Evolutionary conservation across 2,329 filamentous ascomycete genomes (phyloP), one percentile per base, ranked within the genome.

Genomic region (Lasiodiplodia theobromae): DNA sequence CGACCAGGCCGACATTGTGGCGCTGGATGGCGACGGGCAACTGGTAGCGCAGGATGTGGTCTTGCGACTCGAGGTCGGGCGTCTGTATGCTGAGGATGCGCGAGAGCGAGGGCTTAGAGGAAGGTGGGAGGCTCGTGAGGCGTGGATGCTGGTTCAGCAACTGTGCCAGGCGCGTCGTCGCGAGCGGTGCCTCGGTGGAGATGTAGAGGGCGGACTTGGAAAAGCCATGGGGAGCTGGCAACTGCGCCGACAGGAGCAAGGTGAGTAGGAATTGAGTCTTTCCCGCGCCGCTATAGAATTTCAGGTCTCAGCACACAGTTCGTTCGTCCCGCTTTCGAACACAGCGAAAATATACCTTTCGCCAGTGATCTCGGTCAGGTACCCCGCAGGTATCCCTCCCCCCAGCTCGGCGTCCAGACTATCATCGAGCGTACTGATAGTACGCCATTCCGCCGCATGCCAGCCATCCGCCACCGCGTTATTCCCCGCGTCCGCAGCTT

Each of bases 261-360:
- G 91, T 90, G 34, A 98, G 87, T 34, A 98, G 89, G 75, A 97
- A 89, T 79, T 99, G 96, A 1, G 96, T 97, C 86, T 99, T 99
- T 75, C 95, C 96, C 72, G 90, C 92, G 74, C 94, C 96, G 76
- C 90, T 92, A 72, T 2, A 67, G 25, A 40, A 12, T 16, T 11
- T 25, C n/a, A 44, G 40, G 52, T 51, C 40, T 58, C 28, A 58
- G 65, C 47, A 60, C 14, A 10, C 31, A 31, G 7, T 31, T 31
- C n/a, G 21, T 18, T 38, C n/a, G 18, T 5, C 16, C 21, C 25
- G 12, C 11, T 58, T n/a, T 21, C 38, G 21, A n/a, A 40, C 40
- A 14, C 1, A 16, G n/a, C 5, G 11, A 47, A 8, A 21, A 34
- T 71, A 51, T 78, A 89, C 89, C 93, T 97, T 83, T 98, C 96